Evolutionary conservation across 768 basidiomycete species (phyloP).

Genomic region (Tulasnella sp.): DNA sequence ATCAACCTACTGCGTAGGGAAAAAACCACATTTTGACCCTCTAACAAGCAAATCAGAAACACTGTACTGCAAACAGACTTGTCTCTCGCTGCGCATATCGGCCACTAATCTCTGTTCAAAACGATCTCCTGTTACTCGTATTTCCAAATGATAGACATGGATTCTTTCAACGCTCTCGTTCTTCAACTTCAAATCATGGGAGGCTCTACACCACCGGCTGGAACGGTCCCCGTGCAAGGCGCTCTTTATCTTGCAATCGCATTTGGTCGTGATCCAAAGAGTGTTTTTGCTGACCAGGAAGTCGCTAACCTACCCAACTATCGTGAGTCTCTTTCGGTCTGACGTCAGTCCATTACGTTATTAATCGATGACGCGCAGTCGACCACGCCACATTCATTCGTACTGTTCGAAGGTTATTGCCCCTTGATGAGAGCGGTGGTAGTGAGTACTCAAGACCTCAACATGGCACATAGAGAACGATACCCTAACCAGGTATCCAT

Average conservation of each 20-base stretch:
- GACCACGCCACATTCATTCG: constrained; percentile 14
- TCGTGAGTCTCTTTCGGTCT: background rate
- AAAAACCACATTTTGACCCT: no score
- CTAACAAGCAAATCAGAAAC: no score
- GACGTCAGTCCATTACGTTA: background rate
- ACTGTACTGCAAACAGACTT: no score
- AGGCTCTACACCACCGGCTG: constrained; percentile 3
- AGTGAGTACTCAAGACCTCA: no score
- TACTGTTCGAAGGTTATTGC: constrained; percentile 8
- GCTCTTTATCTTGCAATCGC: constrained; percentile 10
- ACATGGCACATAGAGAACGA: no score
- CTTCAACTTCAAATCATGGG: constrained; percentile 10
- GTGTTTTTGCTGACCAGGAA: constrained; percentile 5
- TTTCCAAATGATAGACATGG: no score
- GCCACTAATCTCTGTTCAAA: no score
- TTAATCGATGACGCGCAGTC: background rate
- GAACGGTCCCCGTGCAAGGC: constrained; percentile 9
- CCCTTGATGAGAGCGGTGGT: constrained; percentile 11
- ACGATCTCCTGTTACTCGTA: no score
- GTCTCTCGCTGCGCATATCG: no score
- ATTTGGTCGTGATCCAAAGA: background rate
- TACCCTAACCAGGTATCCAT: background rate
- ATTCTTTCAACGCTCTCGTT: constrained; percentile 11
- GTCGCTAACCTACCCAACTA: background rate
- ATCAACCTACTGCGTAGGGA: no score